Conservation (phyloP, 2,329 filamentous ascomycete genomes). For the Leptographium galeiforme region DNA sequence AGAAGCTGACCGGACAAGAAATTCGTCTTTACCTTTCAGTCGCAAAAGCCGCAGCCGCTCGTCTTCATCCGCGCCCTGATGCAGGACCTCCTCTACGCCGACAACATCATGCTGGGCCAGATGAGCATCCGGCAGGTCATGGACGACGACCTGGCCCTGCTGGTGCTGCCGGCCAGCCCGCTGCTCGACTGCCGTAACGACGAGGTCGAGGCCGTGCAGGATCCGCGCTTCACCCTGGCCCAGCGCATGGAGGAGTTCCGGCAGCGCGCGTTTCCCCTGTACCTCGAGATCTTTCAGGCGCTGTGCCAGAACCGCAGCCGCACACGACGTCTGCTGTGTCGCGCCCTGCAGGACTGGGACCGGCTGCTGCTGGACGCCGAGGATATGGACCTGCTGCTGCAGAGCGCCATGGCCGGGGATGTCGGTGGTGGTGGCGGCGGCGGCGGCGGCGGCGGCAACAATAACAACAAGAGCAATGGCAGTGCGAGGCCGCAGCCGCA, state of each 20-base stretch:
- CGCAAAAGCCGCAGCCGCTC: constrained; percentile 67
- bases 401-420: constrained; percentile 31
- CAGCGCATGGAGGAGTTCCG: constrained; percentile 59
- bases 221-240: constrained; percentile 61
- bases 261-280: constrained; percentile 50
- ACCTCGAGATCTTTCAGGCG: constrained; percentile 70
- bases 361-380: constrained; percentile 64
- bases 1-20: constrained; percentile 34
- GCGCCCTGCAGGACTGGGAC: constrained; percentile 52
- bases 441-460: too few species aligned
- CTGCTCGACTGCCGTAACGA: constrained; percentile 65
- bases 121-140: constrained; percentile 62
- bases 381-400: constrained; percentile 57
- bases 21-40: constrained; percentile 61
- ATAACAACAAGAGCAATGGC: neutral
- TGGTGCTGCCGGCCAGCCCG: constrained; percentile 58
- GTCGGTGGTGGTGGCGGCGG: too few species aligned
- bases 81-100: constrained; percentile 61
- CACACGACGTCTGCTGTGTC: constrained; percentile 76
- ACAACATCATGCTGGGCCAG: constrained; percentile 53
- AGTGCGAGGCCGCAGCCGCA: constrained; percentile 17
- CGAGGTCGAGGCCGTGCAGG: constrained; percentile 57
- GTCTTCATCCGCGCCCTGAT: constrained; percentile 73
- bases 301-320: constrained; percentile 85
- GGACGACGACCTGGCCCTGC: constrained; percentile 65